Base-by-base conservation (phyloP, 192 early-diverging fungal genomes). In the Pecoramyces ruminantium region DNA sequence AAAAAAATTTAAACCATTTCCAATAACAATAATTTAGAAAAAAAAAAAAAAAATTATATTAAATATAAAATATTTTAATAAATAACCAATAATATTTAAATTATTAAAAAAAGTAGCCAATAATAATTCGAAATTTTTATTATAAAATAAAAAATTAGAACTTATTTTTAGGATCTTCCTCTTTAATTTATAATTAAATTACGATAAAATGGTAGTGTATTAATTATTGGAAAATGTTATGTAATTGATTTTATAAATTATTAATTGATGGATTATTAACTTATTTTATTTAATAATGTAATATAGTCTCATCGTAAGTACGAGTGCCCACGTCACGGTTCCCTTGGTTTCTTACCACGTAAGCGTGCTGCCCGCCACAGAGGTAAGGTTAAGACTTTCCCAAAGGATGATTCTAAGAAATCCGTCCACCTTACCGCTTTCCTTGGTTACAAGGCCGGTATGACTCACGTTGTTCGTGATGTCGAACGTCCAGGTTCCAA, bases 361-460 rank as follows among this genome's bases (percentile, higher is more conserved):
- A 97, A 99, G 92, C 93, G 96, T 83, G 95, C 96, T 82, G 85
- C 92, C 84, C 89, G 94, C 81, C 94, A 96, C 90, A 92, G 95
- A 84, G 98, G 98, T 82, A 95, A 95, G 87, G 92, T 92, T 86
- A 98, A 98, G 95, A 94, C 98, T 80, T 99, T 97, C 96, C 98
- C 98, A 87, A 95, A 95, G 90, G 98, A 99, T 90, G 94, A 98
- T 87, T 85, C 92, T 78, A 90, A 89, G 86, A 95, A 96, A 90
- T 92, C 95, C 78, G 96, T 97, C 82, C 96, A 98, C 89, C 91
- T 98, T 88, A 98, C 98, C 38, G 98, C 98, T 86, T 99, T 97
- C 92, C 90, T 99, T 85, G 97, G 94, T 82, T 99, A 99, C 94
- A 99, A 99, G 95, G 98, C 98, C 77, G 98, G 98, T 88, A 99